These are phyloP conservation scores for Ogataea naganishii DNA, from an alignment of 805 yeast genomes.

Conservation along the genomic window DNA sequence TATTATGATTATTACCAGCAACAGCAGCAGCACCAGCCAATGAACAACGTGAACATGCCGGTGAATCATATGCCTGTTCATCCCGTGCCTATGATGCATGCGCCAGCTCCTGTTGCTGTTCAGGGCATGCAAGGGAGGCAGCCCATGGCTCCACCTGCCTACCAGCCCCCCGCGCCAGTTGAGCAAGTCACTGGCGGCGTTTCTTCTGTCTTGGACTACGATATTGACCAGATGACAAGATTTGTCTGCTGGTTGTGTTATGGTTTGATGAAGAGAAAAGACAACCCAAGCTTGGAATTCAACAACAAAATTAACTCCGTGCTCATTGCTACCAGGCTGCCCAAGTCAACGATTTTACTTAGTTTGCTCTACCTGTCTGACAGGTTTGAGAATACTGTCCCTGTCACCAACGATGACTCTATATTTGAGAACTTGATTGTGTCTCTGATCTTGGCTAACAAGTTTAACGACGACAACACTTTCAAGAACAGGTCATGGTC, in stretches of 20 bases:
- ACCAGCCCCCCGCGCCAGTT: too few species aligned
- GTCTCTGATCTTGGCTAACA: slow-evolving; percentile 78
- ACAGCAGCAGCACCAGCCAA: too few species aligned
- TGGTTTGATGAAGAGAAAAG: slow-evolving; percentile 52
- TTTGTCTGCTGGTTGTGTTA: slow-evolving; percentile 69
- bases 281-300: slow-evolving; percentile 39
- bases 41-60: too few species aligned
- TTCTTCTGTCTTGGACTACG: slow-evolving; percentile 69
- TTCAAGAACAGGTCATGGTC: slow-evolving; percentile 94
- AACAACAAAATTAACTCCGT: slow-evolving; percentile 57
- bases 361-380: slow-evolving; percentile 75
- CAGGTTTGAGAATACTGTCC: slow-evolving; percentile 29
- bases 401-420: slow-evolving; percentile 22
- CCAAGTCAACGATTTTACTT: slow-evolving; percentile 70
- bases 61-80: too few species aligned
- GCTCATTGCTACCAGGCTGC: slow-evolving; percentile 79
- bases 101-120: too few species aligned
- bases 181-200: slow-evolving; percentile 87
- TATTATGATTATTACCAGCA: too few species aligned
- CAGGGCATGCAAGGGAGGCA: too few species aligned
- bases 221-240: slow-evolving; percentile 66
- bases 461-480: slow-evolving; percentile 93
- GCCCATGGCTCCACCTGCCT: too few species aligned
- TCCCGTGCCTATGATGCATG: too few species aligned
- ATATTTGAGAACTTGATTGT: slow-evolving; percentile 53